These are phyloP conservation scores for Vachellia collinsii DNA, from an alignment of 306 rosid genomes.

Conservation along the genomic window DNA sequence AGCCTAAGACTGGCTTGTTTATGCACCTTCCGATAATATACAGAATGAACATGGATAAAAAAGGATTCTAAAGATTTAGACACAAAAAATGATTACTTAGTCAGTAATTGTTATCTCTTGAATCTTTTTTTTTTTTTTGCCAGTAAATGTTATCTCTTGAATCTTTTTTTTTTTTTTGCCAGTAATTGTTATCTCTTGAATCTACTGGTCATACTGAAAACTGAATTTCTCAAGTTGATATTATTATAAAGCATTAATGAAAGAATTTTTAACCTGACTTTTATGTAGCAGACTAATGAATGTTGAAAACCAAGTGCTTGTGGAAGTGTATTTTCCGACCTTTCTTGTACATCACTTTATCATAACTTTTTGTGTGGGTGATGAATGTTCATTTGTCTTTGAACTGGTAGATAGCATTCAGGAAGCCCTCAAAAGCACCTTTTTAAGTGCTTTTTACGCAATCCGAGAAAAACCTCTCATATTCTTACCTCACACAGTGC, in stretches of 20 bases:
- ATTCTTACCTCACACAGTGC: no score
- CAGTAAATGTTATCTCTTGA: no score
- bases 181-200: not conserved
- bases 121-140: no score
- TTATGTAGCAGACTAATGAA: not conserved
- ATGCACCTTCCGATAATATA: not conserved
- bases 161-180: no score
- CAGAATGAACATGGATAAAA: not conserved
- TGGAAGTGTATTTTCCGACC: not conserved
- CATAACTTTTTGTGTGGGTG: not conserved
- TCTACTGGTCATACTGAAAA: not conserved
- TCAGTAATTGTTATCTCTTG: not conserved
- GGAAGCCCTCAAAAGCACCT: no score
- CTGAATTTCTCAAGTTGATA: not conserved
- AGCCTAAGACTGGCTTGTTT: not conserved
- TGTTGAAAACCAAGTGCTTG: not conserved
- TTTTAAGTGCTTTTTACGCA: no score
- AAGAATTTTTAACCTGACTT: not conserved
- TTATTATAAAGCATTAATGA: not conserved
- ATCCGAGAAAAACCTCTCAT: no score
- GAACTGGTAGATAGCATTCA: not conserved
- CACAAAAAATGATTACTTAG: not conserved
- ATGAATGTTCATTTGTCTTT: not conserved
- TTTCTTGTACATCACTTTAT: no score
- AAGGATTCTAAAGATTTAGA: not conserved